Evolutionary conservation across 345 rosid genomes (phyloP), one percentile per base, ranked within the genome.

Genomic region (Eucalyptus albens): DNA sequence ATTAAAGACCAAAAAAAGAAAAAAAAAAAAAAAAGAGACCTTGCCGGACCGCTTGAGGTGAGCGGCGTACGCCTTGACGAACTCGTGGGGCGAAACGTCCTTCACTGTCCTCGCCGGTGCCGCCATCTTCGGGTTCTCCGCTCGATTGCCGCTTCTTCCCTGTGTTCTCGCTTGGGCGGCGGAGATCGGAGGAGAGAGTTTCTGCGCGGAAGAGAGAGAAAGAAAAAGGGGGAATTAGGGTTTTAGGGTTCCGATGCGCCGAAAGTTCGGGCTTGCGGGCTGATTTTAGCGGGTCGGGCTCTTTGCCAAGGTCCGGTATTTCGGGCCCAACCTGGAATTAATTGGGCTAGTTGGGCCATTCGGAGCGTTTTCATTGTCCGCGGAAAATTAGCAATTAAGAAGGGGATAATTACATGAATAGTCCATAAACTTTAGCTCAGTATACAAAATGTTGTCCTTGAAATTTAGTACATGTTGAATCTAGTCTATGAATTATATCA

Each of bases 21-120:
- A 40, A 37, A 15, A 69, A 3, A 24, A 0, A 0, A 7, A 27
- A 13, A 72, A 33, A 72, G 47, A 19, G 40, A 94, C 94, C 94
- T 94, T 93, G 89, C 94, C 95, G 29, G 95, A 93, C 44, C 94
- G 95, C 87, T 94, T 94, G 67, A 94, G 94, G 87, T 93, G 94
- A 40, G 92, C 94, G 4, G 94, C 87, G 89, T 93, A 94, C 31
- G 95, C 95, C 92, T 92, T 94, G 88, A 92, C 94, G 89, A 94
- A 94, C 92, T 94, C 94, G 60, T 93, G 95, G 26, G 95, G 94
- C 13, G 94, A 94, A 22, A 94, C 94, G 86, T 94, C 95, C 89
- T 94, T 94, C 11, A 94, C 94, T 3, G 91, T 92, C 47, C 56
- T 93, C n/a, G 94, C 90, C 4, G 94, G 90, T 1, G 90, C 93